Conservation (phyloP, 148 eudicot species). For the Rhododendron molle region DNA sequence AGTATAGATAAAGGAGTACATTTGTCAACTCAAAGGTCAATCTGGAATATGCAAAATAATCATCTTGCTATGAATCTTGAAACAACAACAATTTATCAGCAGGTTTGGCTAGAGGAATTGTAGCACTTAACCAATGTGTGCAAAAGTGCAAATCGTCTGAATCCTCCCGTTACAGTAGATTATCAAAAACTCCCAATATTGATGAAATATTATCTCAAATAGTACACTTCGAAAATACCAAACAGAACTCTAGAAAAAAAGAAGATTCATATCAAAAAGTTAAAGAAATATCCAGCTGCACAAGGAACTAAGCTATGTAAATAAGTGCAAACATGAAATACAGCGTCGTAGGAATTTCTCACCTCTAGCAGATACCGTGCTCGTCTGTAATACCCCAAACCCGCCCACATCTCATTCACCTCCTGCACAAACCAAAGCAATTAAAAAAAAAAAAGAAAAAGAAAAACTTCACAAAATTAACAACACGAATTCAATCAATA, state of each 20-base stretch:
- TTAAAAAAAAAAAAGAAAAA: not conserved
- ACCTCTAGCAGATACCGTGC: constrained; percentile 89
- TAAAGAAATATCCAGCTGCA: not conserved
- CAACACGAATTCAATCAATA: not conserved
- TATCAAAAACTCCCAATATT: not conserved
- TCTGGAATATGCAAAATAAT: not conserved
- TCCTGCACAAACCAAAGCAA: constrained; percentile 44
- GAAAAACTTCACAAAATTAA: not conserved
- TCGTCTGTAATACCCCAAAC: constrained; percentile 93
- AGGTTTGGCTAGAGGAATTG: not conserved
- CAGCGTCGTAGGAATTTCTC: not conserved
- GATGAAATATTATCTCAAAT: not conserved
- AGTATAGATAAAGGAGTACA: not conserved
- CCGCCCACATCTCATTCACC: constrained; percentile 99
- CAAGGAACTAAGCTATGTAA: not conserved
- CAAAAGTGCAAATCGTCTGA: not conserved
- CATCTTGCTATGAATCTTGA: not conserved
- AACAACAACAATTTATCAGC: not conserved
- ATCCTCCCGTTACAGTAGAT: not conserved
- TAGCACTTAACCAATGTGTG: not conserved
- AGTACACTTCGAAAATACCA: not conserved
- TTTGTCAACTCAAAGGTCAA: not conserved
- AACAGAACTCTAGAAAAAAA: not conserved
- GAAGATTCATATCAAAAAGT: not conserved
- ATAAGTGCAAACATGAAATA: not conserved